phyloP scores from a whole-genome alignment of 768 basidiomycete species.

The Xerocomellus dryophilus region DNA sequence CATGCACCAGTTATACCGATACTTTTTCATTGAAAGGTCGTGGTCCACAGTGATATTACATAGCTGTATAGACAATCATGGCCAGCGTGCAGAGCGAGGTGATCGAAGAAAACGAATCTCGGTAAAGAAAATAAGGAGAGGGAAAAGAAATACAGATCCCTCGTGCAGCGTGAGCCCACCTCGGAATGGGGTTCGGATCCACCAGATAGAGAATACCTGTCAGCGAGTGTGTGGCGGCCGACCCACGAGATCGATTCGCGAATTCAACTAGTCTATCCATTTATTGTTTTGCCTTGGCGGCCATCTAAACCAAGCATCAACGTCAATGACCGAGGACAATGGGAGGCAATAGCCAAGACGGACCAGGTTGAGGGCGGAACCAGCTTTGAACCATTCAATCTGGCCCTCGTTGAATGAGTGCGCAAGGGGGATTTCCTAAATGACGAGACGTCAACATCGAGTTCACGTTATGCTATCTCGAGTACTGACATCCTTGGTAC shows the following conservation, averaged over 20 bases:
- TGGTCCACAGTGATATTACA: constrained; percentile 26
- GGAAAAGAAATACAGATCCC: not conserved
- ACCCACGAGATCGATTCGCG: not conserved
- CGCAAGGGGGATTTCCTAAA: constrained; percentile 68
- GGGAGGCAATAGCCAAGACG: constrained; percentile 25
- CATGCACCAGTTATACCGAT: constrained; percentile 2
- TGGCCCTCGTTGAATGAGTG: constrained; percentile 97
- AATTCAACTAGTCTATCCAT: constrained; percentile 14
- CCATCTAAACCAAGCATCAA: constrained; percentile 47
- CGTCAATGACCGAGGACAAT: not conserved
- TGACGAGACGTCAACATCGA: constrained; percentile 15
- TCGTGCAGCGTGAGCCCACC: not conserved
- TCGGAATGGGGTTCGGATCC: not conserved
- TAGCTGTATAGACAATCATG: constrained; percentile 17
- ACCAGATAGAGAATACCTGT: not conserved
- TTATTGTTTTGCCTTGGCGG: constrained; percentile 55
- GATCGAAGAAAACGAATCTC: not conserved
- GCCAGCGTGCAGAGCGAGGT: constrained; percentile 8
- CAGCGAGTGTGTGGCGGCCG: not conserved
- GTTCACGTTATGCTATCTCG: not conserved
- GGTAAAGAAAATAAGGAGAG: not conserved
- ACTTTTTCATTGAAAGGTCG: constrained; percentile 5
- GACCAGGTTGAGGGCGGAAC: constrained; percentile 88
- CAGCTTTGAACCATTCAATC: constrained; percentile 98
- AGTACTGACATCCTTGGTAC: constrained; percentile 57